phyloP scores from a whole-genome alignment of 1,139 yeast species.

The Scheffersomyces cryptocercus region DNA sequence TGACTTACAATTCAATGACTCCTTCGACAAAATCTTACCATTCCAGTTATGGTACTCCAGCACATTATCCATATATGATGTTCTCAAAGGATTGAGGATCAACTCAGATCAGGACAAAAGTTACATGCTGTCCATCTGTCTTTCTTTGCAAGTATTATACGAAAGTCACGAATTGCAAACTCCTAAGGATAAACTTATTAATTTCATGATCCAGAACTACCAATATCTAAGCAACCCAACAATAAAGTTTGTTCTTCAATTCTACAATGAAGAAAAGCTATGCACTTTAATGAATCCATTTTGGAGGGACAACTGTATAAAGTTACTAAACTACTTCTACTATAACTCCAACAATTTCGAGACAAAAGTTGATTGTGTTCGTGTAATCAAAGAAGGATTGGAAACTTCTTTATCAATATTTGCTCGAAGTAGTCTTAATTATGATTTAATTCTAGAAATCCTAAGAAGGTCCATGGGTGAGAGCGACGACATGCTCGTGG shows the following conservation, averaged over 20 bases:
- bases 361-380: slow-evolving; percentile 42
- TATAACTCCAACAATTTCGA: slow-evolving; percentile 19
- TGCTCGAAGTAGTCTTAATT: slow-evolving; percentile 21
- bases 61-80: slow-evolving; percentile 43
- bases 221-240: slow-evolving; percentile 36
- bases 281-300: slow-evolving; percentile 56
- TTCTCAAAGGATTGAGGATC: slow-evolving; percentile 20
- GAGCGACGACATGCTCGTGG: slow-evolving; percentile 35
- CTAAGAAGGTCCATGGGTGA: slow-evolving; percentile 28
- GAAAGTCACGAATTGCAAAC: slow-evolving; percentile 43
- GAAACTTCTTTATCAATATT: slow-evolving; percentile 34
- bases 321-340: slow-evolving; percentile 50
- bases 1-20: slow-evolving; percentile 11
- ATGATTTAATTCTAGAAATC: slow-evolving; percentile 32
- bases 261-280: slow-evolving; percentile 49
- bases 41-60: slow-evolving; percentile 54
- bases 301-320: slow-evolving; percentile 53
- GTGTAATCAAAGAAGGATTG: slow-evolving; percentile 45
- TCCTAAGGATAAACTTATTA: slow-evolving; percentile 45
- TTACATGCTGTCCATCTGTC: slow-evolving; percentile 38
- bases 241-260: slow-evolving; percentile 43
- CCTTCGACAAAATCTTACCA: slow-evolving; percentile 29
- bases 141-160: slow-evolving; percentile 33
- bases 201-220: slow-evolving; percentile 42
- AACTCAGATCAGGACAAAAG: slow-evolving; percentile 33